Base-by-base conservation (phyloP, 305 asterid genomes). In the Fraxinus angustifolia region DNA sequence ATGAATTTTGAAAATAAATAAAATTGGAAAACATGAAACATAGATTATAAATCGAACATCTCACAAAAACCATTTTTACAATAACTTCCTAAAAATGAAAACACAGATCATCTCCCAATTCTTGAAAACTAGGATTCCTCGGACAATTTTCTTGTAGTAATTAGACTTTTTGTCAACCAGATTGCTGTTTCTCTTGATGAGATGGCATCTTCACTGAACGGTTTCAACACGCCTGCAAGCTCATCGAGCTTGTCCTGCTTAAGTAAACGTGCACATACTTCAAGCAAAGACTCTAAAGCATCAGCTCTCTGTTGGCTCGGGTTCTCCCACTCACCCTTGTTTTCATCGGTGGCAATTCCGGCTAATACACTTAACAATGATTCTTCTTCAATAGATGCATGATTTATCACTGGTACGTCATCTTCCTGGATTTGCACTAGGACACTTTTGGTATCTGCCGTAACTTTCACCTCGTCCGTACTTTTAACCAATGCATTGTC, bases 121-220 rank as follows among this genome's bases (percentile, higher is more conserved):
- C 83, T 77, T 33, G 31, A 78, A 35, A 83, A 70, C 88, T 88
- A 92, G 58, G 93, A 78, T 79, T 85, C 90, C 73, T 91, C 88
- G 14, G 91, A 87, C 42, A 89, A 83, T 82, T 90, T 92, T 80
- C 92, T 94, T 28, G 97, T 91, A 78, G 88, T 90, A 88, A 93
- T 90, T 4, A 96, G 90, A 87, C 94, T 90, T 81, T 93, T 94
- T 0, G 97, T 90, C 81, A 96, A 87, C 99, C 96, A 94, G 78
- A 94, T 96, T 8, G 98, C 97, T 11, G 98, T 94, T 83, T 96
- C 99, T 86, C 98, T 86, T 1, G 98, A 96, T 4, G 99, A 96
- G 10, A 94, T 97, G 0, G 89, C 79, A 8, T 96, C 97, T 35
- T 94, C 98, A 12, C 99, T 94, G 68, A 96, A 96, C 0, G 98